These are phyloP conservation scores for Phytophthora nicotianae DNA, from an alignment of 352 stramenopile genomes.

Conservation along the genomic window DNA sequence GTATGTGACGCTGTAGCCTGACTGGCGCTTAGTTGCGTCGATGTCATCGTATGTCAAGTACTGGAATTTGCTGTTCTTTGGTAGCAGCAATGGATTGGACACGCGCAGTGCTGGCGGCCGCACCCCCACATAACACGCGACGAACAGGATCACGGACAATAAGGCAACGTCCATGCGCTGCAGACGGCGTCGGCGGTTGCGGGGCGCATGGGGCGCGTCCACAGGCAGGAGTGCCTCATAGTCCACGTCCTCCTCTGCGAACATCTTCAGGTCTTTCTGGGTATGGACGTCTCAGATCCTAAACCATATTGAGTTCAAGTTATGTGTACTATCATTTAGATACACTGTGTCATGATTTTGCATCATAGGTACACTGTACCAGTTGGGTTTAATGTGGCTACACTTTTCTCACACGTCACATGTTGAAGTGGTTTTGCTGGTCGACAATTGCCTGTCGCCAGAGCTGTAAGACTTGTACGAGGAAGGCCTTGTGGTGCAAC, in stretches of 20 bases:
- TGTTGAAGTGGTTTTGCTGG: conserved; percentile 24
- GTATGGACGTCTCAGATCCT: conserved; percentile 13
- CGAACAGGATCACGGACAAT: conserved; percentile 51
- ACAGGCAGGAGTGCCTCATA: conserved; percentile 31
- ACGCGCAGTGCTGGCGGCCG: conserved; percentile 45
- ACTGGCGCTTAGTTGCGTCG: conserved; percentile 34
- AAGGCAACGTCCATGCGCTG: conserved; percentile 58
- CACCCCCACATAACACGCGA: conserved; percentile 56
- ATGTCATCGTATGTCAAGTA: conserved; percentile 75
- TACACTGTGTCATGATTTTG: conserved; percentile 21
- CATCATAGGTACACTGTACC: conserved; percentile 26
- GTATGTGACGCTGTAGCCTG: conserved; percentile 58
- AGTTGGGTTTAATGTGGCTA: conserved; percentile 4
- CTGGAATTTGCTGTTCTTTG: conserved; percentile 7
- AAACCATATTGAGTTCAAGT: conserved; percentile 24
- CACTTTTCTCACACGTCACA: conserved; percentile 31
- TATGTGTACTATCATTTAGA: conserved; percentile 4
- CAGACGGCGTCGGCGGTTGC: conserved; percentile 28
- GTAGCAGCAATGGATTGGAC: conserved; percentile 43
- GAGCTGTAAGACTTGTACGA: conserved; percentile 17
- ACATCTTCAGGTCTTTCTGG: conserved; percentile 19
- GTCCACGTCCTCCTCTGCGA: conserved; percentile 21
- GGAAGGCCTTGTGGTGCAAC: conserved; percentile 7
- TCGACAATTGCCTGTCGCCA: conserved; percentile 10
- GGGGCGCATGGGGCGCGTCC: conserved; percentile 6